Evolutionary conservation across 495 filamentous ascomycete genomes (phyloP), one percentile per base, ranked within the genome.

Genomic region (Aspergillus mulundensis): DNA sequence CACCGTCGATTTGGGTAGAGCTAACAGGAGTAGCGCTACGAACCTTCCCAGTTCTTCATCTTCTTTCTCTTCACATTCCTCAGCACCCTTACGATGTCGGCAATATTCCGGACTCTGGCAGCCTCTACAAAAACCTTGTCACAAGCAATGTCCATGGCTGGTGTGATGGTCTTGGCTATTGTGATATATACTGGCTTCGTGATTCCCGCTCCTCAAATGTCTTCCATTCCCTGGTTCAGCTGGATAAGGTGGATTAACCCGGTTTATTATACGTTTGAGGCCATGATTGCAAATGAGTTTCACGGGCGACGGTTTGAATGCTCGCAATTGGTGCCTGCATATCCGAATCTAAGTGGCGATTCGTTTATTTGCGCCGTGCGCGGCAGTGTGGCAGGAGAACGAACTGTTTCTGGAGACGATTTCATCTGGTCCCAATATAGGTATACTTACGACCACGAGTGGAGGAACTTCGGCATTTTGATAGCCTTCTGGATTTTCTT

Each of bases 381-480:
- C 30, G 85, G 86, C 15, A 75, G 80, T 39, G 70, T 68, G 21
- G 73, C 79, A 3, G 85, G 83, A 32, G 70, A 75, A 41, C 66
- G 73, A 11, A 65, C 66, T 14, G 84, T 88, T 0, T 70, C 62
- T 53, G 81, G 84, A 12, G 78, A 77, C 41, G 70, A 73, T 16
- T 86, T 79, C 59, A 81, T 86, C 32, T 50, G 76, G 41, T 61
- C 70, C 1, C 80, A 80, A 21, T 88, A 80, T 55, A 66, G 57
- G 0, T 88, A 88, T 57, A 71, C 69, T 1, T 78, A 80, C 23
- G 70, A 69, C 1, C 82, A 89, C 53, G 69, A 83, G 6, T 89
- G 86, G 86, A 70, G 85, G 34, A 87, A 88, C 46, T 70, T 86
- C 32, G 86, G 84, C 0, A 81, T 90, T 57, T 70, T 88, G 10